A percentile compares a stretch with the other conserved stretches of the same genome.
phyloP scores from a whole-genome alignment of 2,329 filamentous ascomycete species.

The Geosmithia flava region DNA sequence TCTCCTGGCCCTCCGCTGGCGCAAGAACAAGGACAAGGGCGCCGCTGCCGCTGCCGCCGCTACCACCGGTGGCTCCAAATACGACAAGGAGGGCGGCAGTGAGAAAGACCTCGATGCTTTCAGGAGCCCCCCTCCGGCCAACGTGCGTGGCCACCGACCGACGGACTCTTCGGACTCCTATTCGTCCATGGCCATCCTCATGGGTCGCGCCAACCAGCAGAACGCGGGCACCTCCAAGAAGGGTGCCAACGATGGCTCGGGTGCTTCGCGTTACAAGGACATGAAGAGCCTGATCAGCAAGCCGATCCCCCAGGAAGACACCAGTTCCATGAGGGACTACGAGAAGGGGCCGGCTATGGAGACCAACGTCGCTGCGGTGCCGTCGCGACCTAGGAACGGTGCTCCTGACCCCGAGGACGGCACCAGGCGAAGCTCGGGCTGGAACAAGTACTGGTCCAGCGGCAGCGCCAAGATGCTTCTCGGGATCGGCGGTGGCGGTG shows the following conservation, averaged over 20 bases:
- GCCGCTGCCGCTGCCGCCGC: constrained; percentile 19
- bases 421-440: constrained; percentile 54
- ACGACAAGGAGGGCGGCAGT: too few species aligned
- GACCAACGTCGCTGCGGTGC: constrained; percentile 7
- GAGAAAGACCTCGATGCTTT: constrained; percentile 46
- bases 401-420: constrained; percentile 22
- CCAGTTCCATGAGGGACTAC: constrained; percentile 4
- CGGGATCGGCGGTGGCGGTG: constrained; percentile 26
- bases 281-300: constrained; percentile 52
- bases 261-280: constrained; percentile 47
- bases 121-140: constrained; percentile 25
- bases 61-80: constrained; percentile 6
- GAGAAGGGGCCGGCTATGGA: not conserved
- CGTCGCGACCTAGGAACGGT: constrained; percentile 22
- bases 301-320: constrained; percentile 35
- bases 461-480: constrained; percentile 57
- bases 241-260: constrained; percentile 41
- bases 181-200: constrained; percentile 52
- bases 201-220: constrained; percentile 45
- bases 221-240: constrained; percentile 34
- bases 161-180: constrained; percentile 44
- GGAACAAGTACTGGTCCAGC: constrained; percentile 69
- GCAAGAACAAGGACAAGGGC: constrained; percentile 42
- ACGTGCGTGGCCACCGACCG: constrained; percentile 35
- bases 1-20: constrained; percentile 43